Evolutionary conservation across 225 moss, liverwort and hornwort species (phyloP).

Genomic region (Thuidium tamariscinum): DNA sequence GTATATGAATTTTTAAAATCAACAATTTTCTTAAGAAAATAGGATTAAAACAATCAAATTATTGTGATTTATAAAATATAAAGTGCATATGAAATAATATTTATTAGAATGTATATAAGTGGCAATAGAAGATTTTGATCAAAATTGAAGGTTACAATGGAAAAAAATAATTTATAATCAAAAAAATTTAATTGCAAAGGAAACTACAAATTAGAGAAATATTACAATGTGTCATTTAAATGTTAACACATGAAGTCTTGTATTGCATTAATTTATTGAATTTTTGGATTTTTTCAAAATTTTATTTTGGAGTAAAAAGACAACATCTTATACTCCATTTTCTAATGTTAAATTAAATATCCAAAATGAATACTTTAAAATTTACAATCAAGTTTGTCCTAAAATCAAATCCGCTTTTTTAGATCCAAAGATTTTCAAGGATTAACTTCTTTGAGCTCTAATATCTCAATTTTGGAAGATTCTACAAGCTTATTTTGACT

Average conservation of each 20-base stretch:
- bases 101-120: not conserved
- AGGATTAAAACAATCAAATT: too few species aligned
- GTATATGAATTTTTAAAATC: too few species aligned
- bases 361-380: not conserved
- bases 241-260: fast-evolving
- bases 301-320: not conserved
- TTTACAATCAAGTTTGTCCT: not conserved
- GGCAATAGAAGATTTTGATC: too few species aligned
- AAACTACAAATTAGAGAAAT: not conserved
- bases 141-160: too few species aligned
- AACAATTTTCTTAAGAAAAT: too few species aligned
- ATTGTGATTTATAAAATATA: not conserved
- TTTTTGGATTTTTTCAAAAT: not conserved
- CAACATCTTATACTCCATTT: not conserved
- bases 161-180: too few species aligned
- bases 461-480: too few species aligned
- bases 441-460: fast-evolving
- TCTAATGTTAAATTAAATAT: not conserved
- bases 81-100: not conserved
- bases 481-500: too few species aligned
- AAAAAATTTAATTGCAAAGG: too few species aligned
- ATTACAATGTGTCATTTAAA: not conserved
- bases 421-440: too few species aligned
- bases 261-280: not conserved
- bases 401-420: not conserved